Evolutionary conservation across 2,329 filamentous ascomycete species (phyloP), one percentile per base, ranked within the genome.

Genomic region (Microcyclospora tardicrescens): DNA sequence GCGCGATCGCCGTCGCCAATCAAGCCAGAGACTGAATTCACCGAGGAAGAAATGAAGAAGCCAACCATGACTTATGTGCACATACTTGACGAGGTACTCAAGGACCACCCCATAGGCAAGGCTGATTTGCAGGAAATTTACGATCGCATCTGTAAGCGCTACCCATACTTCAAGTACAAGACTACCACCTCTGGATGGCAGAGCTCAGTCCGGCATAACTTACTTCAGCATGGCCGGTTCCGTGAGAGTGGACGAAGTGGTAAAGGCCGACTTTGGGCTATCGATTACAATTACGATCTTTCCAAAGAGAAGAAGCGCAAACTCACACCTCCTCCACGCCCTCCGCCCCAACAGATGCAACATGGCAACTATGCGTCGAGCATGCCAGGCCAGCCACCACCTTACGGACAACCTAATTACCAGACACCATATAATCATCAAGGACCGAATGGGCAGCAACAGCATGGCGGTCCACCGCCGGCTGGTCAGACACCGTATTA

Each of bases 11-110:
- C 73, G 1, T 78, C 75, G 6, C 76, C 76, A 1, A 71, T 75
- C 47, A 77, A 76, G 58, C 69, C 73, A 10, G 67, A 72, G 32
- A 72, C 72, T 37, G 79, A 81, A 50, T 69, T 80, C 56, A 84
- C 80, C 1, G 75, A 79, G 28, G 82, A 86, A 52, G 79, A 86
- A 60, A 66, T 86, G 36, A 74, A 77, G 41, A 82, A 84, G 58
- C 76, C 76, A 2, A 68, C 66, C 3, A 68, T 72, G 43, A 78
- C 77, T 28, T 80, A 79, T 50, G 73, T 77, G 8, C 68, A 75
- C 16, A 66, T 79, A 32, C 75, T 79, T 38, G 75, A 77, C 48
- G 75, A 79, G 53, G 70, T 71, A 11, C 67, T 80, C 24, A 68
- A 71, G 2, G 69, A 73, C 29, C 69, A 73, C 29, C 62, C 63